Evolutionary conservation across 768 basidiomycete genomes (phyloP).

Genomic region (Cystofilobasidium ferigula): DNA sequence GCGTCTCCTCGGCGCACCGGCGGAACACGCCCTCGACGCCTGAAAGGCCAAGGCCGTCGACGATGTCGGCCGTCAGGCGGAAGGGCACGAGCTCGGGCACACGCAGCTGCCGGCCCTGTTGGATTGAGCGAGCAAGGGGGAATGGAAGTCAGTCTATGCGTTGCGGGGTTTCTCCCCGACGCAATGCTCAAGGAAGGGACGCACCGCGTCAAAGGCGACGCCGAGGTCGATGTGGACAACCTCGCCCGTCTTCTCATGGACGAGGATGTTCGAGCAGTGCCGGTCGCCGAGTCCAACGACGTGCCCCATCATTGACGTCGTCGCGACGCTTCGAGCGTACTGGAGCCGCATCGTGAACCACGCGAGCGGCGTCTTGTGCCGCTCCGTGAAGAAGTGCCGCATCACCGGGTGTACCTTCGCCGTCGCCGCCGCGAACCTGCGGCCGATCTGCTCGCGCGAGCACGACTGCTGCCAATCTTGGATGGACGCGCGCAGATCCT

Average conservation of each 20-base stretch:
- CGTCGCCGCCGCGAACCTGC: slow-evolving; percentile 27
- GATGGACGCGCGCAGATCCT: slow-evolving; percentile 37
- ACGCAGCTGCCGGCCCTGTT: slow-evolving; percentile 62
- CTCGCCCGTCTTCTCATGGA: slow-evolving; percentile 72
- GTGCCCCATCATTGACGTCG: slow-evolving; percentile 86
- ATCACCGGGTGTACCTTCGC: slow-evolving; percentile 57
- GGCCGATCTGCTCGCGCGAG: slow-evolving; percentile 20
- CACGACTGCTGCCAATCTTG: slow-evolving; percentile 32
- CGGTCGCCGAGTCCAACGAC: slow-evolving; percentile 86
- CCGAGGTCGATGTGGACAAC: slow-evolving; percentile 93
- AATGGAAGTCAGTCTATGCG: too few relatives aligned
- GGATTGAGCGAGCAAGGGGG: too few relatives aligned
- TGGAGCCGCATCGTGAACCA: slow-evolving; percentile 87
- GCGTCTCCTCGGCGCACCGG: slow-evolving; percentile 84
- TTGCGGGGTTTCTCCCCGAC: too few relatives aligned
- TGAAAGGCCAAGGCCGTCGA: slow-evolving; percentile 83
- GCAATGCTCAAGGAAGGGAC: slow-evolving; percentile 30
- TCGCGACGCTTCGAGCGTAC: slow-evolving; percentile 85
- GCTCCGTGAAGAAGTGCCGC: slow-evolving; percentile 87
- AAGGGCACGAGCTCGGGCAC: slow-evolving; percentile 88
- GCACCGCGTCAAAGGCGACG: slow-evolving; percentile 87
- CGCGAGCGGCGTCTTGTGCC: slow-evolving; percentile 69
- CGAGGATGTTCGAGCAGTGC: slow-evolving; percentile 80
- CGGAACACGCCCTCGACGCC: slow-evolving; percentile 91
- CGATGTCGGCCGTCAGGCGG: slow-evolving; percentile 82